Percentiles rank a stretch among this genome's conserved stretches.
phyloP scores from a whole-genome alignment of 148 eudicot genomes.

The Fagopyrum homotropicum region DNA sequence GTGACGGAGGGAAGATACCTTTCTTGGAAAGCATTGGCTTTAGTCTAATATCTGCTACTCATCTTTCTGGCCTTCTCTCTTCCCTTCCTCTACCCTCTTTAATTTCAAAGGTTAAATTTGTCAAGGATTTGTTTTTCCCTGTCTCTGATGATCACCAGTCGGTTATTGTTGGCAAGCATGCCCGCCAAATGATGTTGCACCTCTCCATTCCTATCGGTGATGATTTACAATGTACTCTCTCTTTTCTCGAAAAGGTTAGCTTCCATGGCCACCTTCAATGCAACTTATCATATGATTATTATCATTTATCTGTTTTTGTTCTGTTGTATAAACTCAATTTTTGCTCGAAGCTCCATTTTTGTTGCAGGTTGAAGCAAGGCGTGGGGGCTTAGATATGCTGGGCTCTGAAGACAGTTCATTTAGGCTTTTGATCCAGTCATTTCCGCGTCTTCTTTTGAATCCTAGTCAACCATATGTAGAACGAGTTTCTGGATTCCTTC shows the following conservation, averaged over 20 bases:
- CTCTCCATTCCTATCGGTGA: conserved; percentile 71
- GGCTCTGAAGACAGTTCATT: conserved; percentile 55
- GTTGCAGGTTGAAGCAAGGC: conserved; percentile 74
- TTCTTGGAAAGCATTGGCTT: conserved; percentile 78
- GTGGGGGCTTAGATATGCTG: conserved; percentile 77
- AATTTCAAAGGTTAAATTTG: conserved; percentile 56
- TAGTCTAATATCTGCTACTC: conserved; percentile 47
- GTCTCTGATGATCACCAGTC: conserved; percentile 32
- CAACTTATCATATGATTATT: background rate
- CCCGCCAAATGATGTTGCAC: conserved; percentile 73
- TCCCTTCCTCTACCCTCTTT: conserved; percentile 42
- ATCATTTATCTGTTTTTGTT: background rate
- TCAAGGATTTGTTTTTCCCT: conserved; percentile 77
- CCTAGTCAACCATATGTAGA: conserved; percentile 45
- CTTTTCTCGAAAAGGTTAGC: conserved; percentile 78
- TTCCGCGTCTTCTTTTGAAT: conserved; percentile 73
- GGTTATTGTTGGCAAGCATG: conserved; percentile 35
- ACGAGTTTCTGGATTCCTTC: conserved; percentile 46
- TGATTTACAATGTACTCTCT: conserved; percentile 69
- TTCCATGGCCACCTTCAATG: background rate
- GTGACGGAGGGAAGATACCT: conserved; percentile 64
- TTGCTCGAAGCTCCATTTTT: conserved; percentile 7
- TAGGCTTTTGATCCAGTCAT: conserved; percentile 66
- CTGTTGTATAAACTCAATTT: background rate
- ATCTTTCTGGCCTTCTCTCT: conserved; percentile 53